Evolutionary conservation across 2,329 filamentous ascomycete species (phyloP), one percentile per base, ranked within the genome.

Genomic region (Nemania abortiva): DNA sequence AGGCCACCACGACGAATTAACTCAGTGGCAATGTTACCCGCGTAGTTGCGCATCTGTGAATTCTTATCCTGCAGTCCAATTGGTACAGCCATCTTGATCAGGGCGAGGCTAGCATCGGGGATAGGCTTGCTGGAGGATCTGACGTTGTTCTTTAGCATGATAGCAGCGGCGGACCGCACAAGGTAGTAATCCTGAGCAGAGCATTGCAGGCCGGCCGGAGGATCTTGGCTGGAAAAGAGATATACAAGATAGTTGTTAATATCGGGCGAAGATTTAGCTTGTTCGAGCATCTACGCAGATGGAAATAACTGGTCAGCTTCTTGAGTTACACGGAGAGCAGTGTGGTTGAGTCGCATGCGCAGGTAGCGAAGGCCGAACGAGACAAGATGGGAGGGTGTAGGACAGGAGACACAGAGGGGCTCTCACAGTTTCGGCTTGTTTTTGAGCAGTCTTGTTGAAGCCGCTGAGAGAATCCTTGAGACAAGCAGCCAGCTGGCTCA

Each of bases 171-270:
- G 69, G 93, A 92, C 72, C 96, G 91, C 70, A 97, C 91, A 59
- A 93, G 84, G 79, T 92, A 88, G 83, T 94, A 91, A 78, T 92
- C 85, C 72, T 86, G 78, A 73, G 84, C 77, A 61, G 86, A 87
- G 74, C 88, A 87, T 74, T 84, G 84, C 78, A 92, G 84, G 71
- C 85, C 89, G 65, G 84, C 81, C 55, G 92, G 89, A 59, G 86
- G 84, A 72, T 90, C 86, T 65, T 89, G 80, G 75, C 88, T 94
- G 69, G 92, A 93, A 81, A 97, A 93, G 71, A 99, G 88, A 81
- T 92, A 98, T 74, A 93, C 92, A 53, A 99, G 90, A 81, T 99
- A 99, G 83, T 98, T 98, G 85, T 97, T 95, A 85, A 98, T 93
- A 80, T 98, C 95, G 57, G 95, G 95, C 11, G 93, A 96, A 61